Evolutionary conservation across 176 grass and related monocot species (phyloP).

Genomic region (Lolium rigidum): DNA sequence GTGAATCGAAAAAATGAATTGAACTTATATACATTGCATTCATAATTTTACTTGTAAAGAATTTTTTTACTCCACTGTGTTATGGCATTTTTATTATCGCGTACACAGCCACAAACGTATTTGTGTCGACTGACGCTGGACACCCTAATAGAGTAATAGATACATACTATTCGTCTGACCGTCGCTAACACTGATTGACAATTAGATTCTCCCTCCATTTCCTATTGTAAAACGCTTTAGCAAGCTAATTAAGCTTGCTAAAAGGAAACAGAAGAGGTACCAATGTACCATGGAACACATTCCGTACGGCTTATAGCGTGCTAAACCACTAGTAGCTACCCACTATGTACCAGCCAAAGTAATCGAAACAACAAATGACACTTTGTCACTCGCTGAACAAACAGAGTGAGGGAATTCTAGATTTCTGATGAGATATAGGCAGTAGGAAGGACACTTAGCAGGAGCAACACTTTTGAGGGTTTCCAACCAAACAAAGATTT

Average conservation of each 20-base stretch:
- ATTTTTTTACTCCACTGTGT: not conserved
- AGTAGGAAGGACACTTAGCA: not conserved
- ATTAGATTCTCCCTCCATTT: not conserved
- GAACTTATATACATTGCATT: not conserved
- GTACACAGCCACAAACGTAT: not conserved
- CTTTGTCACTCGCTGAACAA: not conserved
- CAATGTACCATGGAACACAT: not conserved
- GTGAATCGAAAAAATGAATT: not conserved
- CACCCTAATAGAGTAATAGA: not conserved
- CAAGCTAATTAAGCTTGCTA: too few species aligned
- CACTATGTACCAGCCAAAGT: not conserved
- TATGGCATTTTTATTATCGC: not conserved
- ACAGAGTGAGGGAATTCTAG: not conserved
- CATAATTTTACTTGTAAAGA: too few species aligned
- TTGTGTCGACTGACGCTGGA: not conserved
- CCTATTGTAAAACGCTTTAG: too few species aligned
- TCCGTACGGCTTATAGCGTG: not conserved
- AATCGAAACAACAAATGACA: not conserved
- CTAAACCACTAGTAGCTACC: not conserved
- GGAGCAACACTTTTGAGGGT: not conserved
- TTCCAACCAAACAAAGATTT: constrained; percentile 23
- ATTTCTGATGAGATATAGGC: not conserved
- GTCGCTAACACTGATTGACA: not conserved
- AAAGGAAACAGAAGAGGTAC: not conserved
- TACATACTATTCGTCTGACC: not conserved